These are phyloP conservation scores for Apiospora aurea DNA, from an alignment of 2,329 filamentous ascomycete species.

Conservation along the genomic window DNA sequence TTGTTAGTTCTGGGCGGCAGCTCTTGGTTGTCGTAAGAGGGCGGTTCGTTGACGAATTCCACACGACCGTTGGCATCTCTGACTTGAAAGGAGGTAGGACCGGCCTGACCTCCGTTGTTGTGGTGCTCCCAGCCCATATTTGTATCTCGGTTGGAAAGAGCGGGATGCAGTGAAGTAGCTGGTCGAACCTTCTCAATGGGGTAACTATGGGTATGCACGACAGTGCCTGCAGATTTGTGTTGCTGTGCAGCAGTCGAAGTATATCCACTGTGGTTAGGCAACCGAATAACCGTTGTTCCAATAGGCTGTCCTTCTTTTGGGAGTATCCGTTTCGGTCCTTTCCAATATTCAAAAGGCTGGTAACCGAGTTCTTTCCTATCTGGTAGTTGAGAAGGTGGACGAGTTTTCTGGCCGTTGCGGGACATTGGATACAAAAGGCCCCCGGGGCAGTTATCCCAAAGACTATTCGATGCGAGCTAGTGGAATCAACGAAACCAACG, in stretches of 20 bases:
- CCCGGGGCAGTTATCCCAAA: neutral
- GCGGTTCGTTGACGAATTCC: conserved; percentile 24
- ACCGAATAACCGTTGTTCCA: conserved; percentile 13
- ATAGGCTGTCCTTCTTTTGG: neutral
- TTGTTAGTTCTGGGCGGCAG: conserved; percentile 33
- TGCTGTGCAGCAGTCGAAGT: conserved; percentile 24
- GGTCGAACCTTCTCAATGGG: conserved; percentile 21
- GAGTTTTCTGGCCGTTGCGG: conserved; percentile 6
- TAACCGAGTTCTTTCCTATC: conserved; percentile 25
- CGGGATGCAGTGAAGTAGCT: neutral
- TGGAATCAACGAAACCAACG: conserved; percentile 1
- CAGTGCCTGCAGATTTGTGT: neutral
- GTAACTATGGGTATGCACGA: conserved; percentile 21
- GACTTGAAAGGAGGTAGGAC: conserved; percentile 27
- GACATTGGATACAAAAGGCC: conserved; percentile 14
- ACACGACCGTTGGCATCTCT: conserved; percentile 25
- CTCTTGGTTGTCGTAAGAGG: conserved; percentile 24
- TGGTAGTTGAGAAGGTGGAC: neutral
- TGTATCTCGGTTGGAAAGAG: conserved; percentile 1
- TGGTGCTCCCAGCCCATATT: conserved; percentile 27
- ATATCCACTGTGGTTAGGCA: conserved; percentile 23
- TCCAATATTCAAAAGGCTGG: conserved; percentile 30
- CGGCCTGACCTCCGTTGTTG: conserved; percentile 23
- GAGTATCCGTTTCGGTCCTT: conserved; percentile 27
- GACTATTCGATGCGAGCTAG: neutral